Conservation (phyloP, 306 rosid genomes). For the Prunus dulcis region DNA sequence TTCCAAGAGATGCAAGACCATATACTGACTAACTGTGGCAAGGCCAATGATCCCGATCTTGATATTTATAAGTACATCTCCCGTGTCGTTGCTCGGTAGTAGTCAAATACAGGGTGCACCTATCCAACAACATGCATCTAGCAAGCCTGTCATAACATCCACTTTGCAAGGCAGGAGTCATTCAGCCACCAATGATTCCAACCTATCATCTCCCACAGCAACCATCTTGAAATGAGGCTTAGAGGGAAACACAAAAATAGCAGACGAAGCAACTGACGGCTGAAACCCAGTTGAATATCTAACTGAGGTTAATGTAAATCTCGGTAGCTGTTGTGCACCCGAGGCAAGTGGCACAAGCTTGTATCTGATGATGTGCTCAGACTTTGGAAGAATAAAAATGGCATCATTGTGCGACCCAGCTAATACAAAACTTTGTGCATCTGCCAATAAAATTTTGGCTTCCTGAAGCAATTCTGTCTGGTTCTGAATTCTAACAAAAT, state of each 20-base stretch:
- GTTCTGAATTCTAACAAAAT: slow-evolving; percentile 58
- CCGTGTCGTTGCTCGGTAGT: neutral
- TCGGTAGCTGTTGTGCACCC: slow-evolving; percentile 76
- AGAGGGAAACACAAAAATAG: slow-evolving; percentile 74
- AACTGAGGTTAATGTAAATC: slow-evolving; percentile 62
- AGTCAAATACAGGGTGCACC: neutral
- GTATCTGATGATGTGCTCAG: slow-evolving; percentile 69
- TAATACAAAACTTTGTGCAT: slow-evolving; percentile 80
- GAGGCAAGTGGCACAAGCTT: slow-evolving; percentile 90
- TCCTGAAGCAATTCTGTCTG: slow-evolving; percentile 81
- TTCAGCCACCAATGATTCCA: slow-evolving; percentile 52
- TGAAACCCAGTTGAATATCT: slow-evolving; percentile 81
- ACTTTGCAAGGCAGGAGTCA: slow-evolving; percentile 17
- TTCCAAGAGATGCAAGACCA: neutral
- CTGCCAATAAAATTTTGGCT: slow-evolving; percentile 68
- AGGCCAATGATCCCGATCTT: neutral
- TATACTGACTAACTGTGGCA: neutral
- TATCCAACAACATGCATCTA: neutral
- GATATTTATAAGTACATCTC: neutral
- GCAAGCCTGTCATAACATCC: neutral
- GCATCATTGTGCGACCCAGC: slow-evolving; percentile 83
- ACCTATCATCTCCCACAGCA: slow-evolving; percentile 34
- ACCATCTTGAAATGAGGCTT: slow-evolving; percentile 64
- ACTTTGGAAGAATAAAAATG: slow-evolving; percentile 71
- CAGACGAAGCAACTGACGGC: slow-evolving; percentile 41